phyloP scores from a whole-genome alignment of 805 yeast genomes.

The Scheffersomyces lignosus region DNA sequence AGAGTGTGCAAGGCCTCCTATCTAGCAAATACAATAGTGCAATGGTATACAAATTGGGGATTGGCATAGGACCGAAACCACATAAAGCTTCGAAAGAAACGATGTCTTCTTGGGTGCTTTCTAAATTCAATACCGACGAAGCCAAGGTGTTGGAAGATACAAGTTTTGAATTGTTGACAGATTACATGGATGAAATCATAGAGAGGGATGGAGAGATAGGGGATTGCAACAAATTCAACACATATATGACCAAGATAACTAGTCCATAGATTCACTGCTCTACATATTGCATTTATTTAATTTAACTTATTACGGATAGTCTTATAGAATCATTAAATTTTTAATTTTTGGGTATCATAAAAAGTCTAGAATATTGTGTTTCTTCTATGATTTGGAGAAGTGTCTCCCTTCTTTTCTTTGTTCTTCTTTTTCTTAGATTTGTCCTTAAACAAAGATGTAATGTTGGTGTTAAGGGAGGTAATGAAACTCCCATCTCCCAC shows the following conservation, averaged over 20 bases:
- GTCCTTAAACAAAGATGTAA: too few species aligned
- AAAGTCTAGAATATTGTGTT: neutral
- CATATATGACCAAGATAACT: constrained; percentile 5
- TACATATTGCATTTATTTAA: neutral
- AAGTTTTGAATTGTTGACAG: constrained; percentile 1
- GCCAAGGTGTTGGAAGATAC: constrained; percentile 12
- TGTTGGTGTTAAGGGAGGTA: too few species aligned
- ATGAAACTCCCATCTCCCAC: too few species aligned
- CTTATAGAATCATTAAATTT: neutral
- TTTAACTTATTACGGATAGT: neutral
- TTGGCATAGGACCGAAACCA: constrained; percentile 46
- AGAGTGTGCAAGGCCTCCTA: constrained; percentile 18
- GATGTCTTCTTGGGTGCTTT: constrained; percentile 44
- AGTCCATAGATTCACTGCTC: too few species aligned
- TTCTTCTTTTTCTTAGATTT: constrained; percentile 1
- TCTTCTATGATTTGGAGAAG: neutral
- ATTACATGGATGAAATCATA: constrained; percentile 6
- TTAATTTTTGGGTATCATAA: neutral
- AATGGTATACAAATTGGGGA: constrained; percentile 30
- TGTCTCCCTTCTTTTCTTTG: neutral
- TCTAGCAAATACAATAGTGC: constrained; percentile 2
- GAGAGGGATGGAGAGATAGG: constrained; percentile 1
- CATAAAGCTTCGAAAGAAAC: constrained; percentile 28
- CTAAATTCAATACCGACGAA: constrained; percentile 29
- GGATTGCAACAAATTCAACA: constrained; percentile 9